A percentile compares a stretch with the other conserved stretches of the same genome.
Conservation (phyloP, 805 yeast genomes). For the Vanderwaltozyma verrucispora region DNA sequence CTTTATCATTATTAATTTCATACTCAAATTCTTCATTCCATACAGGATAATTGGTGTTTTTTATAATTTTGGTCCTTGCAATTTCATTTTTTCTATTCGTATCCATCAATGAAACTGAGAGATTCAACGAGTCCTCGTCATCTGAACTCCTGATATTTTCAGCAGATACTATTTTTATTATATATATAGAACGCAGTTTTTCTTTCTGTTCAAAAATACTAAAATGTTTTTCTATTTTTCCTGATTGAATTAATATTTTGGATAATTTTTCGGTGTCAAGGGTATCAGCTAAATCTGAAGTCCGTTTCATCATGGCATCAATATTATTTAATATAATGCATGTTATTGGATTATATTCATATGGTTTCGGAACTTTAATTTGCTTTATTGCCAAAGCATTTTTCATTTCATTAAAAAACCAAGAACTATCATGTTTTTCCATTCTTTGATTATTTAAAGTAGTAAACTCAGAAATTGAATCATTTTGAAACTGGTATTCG, state of each 20-base stretch:
- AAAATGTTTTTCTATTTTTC: too few relatives aligned
- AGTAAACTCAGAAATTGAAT: too few relatives aligned
- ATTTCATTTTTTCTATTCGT: slow-evolving; percentile 42
- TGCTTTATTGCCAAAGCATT: slow-evolving; percentile 36
- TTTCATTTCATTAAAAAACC: slow-evolving; percentile 37
- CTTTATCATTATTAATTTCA: slow-evolving; percentile 30
- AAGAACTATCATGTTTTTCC: slow-evolving; percentile 3
- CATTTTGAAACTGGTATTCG: slow-evolving; percentile 13
- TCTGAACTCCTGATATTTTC: slow-evolving; percentile 45
- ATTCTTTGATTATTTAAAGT: background rate
- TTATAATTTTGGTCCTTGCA: slow-evolving; percentile 59
- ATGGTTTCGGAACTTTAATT: slow-evolving; percentile 39
- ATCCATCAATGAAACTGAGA: slow-evolving; percentile 56
- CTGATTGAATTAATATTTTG: too few relatives aligned
- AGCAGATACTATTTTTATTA: slow-evolving; percentile 53
- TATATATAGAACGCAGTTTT: slow-evolving; percentile 42
- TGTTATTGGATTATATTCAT: slow-evolving; percentile 46
- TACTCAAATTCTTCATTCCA: slow-evolving; percentile 85
- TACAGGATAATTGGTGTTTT: slow-evolving; percentile 54
- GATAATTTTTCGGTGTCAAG: slow-evolving; percentile 52
- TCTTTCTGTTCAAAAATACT: too few relatives aligned
- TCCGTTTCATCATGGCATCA: slow-evolving; percentile 38
- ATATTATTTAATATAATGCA: slow-evolving; percentile 73
- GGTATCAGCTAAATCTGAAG: slow-evolving; percentile 42
- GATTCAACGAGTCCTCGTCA: slow-evolving; percentile 38